Conservation (phyloP, 768 basidiomycete species). For the Trametes sanguinea region DNA sequence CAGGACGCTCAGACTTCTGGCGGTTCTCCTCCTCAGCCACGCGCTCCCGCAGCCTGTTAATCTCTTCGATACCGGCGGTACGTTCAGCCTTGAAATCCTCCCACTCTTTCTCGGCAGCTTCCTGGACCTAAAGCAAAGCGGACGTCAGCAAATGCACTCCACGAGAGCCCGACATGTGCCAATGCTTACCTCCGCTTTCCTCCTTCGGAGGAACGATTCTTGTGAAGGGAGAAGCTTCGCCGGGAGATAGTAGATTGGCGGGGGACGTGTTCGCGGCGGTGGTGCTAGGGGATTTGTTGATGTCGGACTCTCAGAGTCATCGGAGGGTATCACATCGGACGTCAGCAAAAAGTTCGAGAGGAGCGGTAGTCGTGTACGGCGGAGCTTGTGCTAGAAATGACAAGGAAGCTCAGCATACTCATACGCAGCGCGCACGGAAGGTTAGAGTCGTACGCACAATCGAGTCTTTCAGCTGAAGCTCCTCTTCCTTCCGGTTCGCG, state of each 20-base stretch:
- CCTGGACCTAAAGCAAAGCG: constrained; percentile 47
- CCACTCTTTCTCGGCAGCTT: constrained; percentile 73
- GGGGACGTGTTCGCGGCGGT: constrained; percentile 63
- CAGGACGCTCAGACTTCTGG: constrained; percentile 44
- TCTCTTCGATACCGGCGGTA: constrained; percentile 56
- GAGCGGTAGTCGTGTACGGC: constrained; percentile 68
- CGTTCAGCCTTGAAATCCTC: constrained; percentile 62
- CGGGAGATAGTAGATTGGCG: constrained; percentile 78
- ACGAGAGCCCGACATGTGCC: background rate
- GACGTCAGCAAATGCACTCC: background rate
- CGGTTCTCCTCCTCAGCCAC: constrained; percentile 67
- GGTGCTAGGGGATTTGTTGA: constrained; percentile 44
- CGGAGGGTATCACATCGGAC: constrained; percentile 59
- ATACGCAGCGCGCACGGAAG: background rate
- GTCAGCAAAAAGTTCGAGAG: constrained; percentile 77
- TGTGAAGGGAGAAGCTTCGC: constrained; percentile 67
- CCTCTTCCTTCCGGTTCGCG: constrained; percentile 81
- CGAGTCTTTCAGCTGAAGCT: constrained; percentile 77
- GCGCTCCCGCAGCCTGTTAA: constrained; percentile 58
- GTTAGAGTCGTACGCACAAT: constrained; percentile 52
- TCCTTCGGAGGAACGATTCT: constrained; percentile 61
- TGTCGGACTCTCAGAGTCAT: constrained; percentile 33
- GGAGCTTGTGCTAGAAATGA: constrained; percentile 63
- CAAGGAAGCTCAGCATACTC: background rate
- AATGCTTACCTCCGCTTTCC: constrained; percentile 61